Conservation (phyloP, 768 basidiomycete genomes). For the Boletales sp. region DNA sequence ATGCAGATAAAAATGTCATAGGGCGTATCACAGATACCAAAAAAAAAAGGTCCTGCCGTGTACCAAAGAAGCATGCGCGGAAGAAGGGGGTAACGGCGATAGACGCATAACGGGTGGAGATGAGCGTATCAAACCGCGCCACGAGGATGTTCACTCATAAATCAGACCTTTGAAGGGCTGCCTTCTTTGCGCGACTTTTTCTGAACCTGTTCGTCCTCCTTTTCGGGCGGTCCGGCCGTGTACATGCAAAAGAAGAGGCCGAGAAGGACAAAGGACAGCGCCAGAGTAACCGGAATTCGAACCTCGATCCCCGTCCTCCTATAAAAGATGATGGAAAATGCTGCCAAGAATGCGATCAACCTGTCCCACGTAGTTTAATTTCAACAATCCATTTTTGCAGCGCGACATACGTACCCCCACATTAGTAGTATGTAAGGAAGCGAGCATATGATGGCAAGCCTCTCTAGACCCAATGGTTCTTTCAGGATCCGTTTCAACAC, state of each 20-base stretch:
- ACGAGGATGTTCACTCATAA: not conserved
- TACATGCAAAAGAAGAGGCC: constrained; percentile 30
- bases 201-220: constrained; percentile 6
- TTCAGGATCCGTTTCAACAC: constrained; percentile 26
- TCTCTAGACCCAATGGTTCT: constrained; percentile 29
- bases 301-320: constrained; percentile 17
- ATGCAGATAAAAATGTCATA: not conserved
- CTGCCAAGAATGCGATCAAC: constrained; percentile 31
- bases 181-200: not conserved
- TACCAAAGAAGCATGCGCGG: no score
- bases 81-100: not conserved
- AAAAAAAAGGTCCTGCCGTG: no score
- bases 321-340: constrained; percentile 33
- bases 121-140: no score
- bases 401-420: constrained; percentile 31
- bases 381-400: not conserved
- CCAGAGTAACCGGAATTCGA: constrained; percentile 23
- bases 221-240: constrained; percentile 18
- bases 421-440: constrained; percentile 40
- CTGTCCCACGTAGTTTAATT: constrained; percentile 19
- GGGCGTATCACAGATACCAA: not conserved
- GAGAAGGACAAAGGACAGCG: constrained; percentile 19
- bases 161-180: constrained; percentile 3
- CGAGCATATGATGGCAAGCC: constrained; percentile 38
- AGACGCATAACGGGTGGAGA: not conserved